A percentile compares a stretch with the other conserved stretches of the same genome.
Conservation (phyloP, 257 asterid genomes). For the Gardenia jasminoides region DNA sequence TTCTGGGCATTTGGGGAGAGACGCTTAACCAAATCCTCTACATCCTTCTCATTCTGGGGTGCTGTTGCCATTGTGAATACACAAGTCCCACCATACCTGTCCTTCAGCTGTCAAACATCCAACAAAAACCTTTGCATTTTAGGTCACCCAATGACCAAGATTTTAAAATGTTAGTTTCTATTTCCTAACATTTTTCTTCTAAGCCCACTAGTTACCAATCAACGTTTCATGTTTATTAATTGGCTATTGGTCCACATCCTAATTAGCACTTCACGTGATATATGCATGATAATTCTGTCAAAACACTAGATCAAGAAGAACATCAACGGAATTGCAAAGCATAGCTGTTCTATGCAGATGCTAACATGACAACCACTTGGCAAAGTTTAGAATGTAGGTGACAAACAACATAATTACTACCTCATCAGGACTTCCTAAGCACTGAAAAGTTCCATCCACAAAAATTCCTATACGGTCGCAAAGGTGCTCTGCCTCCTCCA, state of each 20-base stretch:
- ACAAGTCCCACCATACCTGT: conserved; percentile 42
- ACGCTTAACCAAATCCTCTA: conserved; percentile 23
- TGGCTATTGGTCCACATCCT: background rate
- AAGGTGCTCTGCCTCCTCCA: conserved; percentile 97
- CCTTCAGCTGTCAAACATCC: conserved; percentile 32
- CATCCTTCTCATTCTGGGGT: conserved; percentile 24
- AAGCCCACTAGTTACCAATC: too few relatives aligned
- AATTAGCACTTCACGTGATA: background rate
- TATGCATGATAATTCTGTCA: background rate
- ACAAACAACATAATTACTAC: conserved; percentile 27
- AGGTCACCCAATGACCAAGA: background rate
- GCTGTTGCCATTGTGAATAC: conserved; percentile 39
- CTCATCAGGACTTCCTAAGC: conserved; percentile 91
- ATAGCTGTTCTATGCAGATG: background rate
- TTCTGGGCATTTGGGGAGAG: conserved; percentile 31
- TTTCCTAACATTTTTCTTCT: too few relatives aligned
- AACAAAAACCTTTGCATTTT: background rate
- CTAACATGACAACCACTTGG: background rate
- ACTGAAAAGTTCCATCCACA: conserved; percentile 88
- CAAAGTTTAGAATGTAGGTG: background rate
- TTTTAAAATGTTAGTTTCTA: background rate
- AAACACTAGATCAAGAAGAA: background rate
- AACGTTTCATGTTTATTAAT: too few relatives aligned
- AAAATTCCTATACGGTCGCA: conserved; percentile 91
- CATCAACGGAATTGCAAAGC: background rate